phyloP scores from a whole-genome alignment of 768 basidiomycete genomes.

The Xerocomus potaroensis region DNA sequence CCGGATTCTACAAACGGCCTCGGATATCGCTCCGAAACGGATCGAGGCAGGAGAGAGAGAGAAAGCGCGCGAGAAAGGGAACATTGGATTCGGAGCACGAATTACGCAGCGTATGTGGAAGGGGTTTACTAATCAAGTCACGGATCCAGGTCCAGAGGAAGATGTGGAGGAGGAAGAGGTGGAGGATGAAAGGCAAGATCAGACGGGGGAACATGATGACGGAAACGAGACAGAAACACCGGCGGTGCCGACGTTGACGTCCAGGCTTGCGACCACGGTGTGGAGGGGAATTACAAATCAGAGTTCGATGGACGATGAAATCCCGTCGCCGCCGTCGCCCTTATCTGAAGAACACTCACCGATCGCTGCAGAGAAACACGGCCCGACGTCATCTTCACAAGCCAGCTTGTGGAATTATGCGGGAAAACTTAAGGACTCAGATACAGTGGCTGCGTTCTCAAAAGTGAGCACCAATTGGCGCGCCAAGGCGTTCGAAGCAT shows the following conservation, averaged over 20 bases:
- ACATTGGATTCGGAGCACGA: conserved; percentile 49
- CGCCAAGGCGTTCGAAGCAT: conserved; percentile 47
- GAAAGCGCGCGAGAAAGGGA: conserved; percentile 30
- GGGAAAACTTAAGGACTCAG: conserved; percentile 68
- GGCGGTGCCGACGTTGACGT: conserved; percentile 38
- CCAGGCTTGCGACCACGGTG: conserved; percentile 57
- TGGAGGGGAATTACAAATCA: conserved; percentile 79
- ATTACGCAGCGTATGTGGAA: conserved; percentile 63
- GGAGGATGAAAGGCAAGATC: conserved; percentile 33
- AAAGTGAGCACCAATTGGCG: conserved; percentile 77
- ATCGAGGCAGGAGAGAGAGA: conserved; percentile 32
- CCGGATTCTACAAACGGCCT: conserved; percentile 61
- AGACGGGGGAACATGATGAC: conserved; percentile 32
- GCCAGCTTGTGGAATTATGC: conserved; percentile 65
- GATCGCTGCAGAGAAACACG: conserved; percentile 15
- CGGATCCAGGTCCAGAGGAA: conserved; percentile 30
- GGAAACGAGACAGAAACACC: conserved; percentile 45
- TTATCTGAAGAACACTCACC: conserved; percentile 28
- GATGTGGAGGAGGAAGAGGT: conserved; percentile 33
- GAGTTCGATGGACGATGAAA: conserved; percentile 63
- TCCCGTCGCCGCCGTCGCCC: conserved; percentile 38
- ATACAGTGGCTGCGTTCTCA: conserved; percentile 62
- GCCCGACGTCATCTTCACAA: conserved; percentile 20
- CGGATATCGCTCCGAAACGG: conserved; percentile 52
- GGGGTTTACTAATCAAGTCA: conserved; percentile 54